Evolutionary conservation across 495 filamentous ascomycete species (phyloP).

Genomic region (Pseudoneurospora amorphoporcata): DNA sequence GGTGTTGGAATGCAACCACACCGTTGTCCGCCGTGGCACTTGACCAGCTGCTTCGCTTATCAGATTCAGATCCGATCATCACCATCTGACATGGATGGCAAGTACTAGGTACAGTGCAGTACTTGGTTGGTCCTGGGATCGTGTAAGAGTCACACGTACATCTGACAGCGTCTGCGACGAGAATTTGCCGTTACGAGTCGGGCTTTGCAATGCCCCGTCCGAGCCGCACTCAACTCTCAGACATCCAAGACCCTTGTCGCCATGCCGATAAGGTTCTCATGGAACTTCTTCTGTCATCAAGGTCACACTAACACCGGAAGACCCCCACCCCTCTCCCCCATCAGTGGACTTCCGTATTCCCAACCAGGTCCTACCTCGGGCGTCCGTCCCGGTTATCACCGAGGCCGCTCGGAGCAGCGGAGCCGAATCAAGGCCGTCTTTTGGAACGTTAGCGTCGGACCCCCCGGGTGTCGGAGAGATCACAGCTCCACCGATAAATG

Average conservation of each 20-base stretch:
- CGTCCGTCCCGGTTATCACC: constrained; percentile 3
- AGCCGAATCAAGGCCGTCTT: neutral
- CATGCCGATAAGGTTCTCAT: neutral
- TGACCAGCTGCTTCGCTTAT: constrained; percentile 2
- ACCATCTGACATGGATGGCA: neutral
- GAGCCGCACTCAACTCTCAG: neutral
- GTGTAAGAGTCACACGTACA: constrained; percentile 7
- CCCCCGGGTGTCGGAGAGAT: neutral
- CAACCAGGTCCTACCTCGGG: neutral
- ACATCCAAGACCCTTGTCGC: neutral
- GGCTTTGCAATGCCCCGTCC: constrained; percentile 5
- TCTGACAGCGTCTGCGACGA: constrained; percentile 7
- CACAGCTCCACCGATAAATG: neutral
- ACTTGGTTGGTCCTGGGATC: neutral
- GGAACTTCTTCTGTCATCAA: neutral
- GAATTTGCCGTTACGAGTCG: constrained; percentile 14
- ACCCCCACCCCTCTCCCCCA: neutral
- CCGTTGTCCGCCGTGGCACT: neutral
- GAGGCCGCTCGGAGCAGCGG: constrained; percentile 1
- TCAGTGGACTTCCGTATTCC: neutral
- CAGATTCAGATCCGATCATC: constrained; percentile 12
- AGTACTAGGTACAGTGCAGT: no score
- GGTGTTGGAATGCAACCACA: neutral
- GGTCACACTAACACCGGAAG: neutral
- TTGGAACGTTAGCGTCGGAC: neutral